phyloP scores from a whole-genome alignment of 139 green algal species.

The Chlorella sp. region DNA sequence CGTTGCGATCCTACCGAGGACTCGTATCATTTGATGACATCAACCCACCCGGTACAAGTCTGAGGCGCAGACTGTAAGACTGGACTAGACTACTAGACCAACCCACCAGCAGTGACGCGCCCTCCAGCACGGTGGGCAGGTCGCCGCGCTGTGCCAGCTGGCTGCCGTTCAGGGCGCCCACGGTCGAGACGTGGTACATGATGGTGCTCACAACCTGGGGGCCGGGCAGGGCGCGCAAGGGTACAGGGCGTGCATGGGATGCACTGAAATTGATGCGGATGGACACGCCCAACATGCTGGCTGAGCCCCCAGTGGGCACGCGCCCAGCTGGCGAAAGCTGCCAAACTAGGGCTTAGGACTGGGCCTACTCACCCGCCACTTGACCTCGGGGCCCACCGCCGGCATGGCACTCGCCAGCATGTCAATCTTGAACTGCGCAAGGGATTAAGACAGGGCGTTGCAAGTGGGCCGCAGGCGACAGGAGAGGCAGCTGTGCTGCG shows the following conservation, averaged over 20 bases:
- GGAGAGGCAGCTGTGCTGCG: neutral
- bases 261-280: no score
- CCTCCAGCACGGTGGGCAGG: neutral
- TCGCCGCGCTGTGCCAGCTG: neutral
- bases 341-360: no score
- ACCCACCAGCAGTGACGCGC: neutral
- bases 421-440: neutral
- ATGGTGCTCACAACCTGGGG: neutral
- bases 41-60: no score
- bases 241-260: neutral
- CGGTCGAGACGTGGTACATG: conserved; percentile 1
- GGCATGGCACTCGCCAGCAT: neutral
- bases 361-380: neutral
- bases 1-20: no score
- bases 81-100: no score
- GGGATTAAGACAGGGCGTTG: neutral
- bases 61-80: no score
- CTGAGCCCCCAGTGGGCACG: neutral
- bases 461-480: no score
- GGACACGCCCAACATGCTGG: neutral
- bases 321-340: neutral
- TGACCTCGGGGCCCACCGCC: conserved; percentile 21
- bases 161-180: neutral
- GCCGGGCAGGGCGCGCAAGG: neutral
- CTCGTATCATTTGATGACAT: no score